Evolutionary conservation across 192 early-diverging fungal species (phyloP).

Genomic region (Dissophora ornata): DNA sequence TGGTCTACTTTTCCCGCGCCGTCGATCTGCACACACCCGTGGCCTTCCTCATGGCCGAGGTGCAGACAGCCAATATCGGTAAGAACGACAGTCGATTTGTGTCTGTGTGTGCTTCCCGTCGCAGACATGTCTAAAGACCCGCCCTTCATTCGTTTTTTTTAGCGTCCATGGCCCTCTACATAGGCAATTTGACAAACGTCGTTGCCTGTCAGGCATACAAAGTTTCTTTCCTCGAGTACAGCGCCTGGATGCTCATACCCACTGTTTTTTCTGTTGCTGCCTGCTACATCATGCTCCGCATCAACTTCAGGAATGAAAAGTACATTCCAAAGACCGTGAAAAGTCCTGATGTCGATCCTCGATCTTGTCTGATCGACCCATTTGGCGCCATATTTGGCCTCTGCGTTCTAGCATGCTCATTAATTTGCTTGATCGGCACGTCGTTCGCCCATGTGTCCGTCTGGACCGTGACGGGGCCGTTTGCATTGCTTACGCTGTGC

Average conservation of each 20-base stretch:
- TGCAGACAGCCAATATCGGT: slow-evolving; percentile 80
- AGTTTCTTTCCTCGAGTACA: slow-evolving; percentile 79
- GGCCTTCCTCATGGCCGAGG: slow-evolving; percentile 81
- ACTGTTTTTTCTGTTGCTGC: slow-evolving; percentile 65
- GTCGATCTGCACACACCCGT: slow-evolving; percentile 67
- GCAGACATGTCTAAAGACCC: too few species aligned
- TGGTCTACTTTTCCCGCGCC: slow-evolving; percentile 77
- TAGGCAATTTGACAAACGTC: slow-evolving; percentile 92
- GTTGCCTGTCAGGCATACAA: slow-evolving; percentile 82
- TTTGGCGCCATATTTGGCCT: slow-evolving; percentile 74
- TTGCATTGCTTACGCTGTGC: slow-evolving; percentile 70
- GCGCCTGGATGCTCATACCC: slow-evolving; percentile 88
- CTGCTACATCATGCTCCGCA: slow-evolving; percentile 64
- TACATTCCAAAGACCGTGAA: slow-evolving; percentile 61
- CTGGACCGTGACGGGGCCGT: slow-evolving; percentile 83
- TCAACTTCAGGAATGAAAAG: slow-evolving; percentile 60
- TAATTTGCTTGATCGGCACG: slow-evolving; percentile 73
- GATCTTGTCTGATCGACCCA: slow-evolving; percentile 64
- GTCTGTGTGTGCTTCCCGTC: too few species aligned
- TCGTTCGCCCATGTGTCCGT: slow-evolving; percentile 79
- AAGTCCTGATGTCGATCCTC: slow-evolving; percentile 60
- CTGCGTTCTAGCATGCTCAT: slow-evolving; percentile 62
- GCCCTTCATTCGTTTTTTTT: too few species aligned
- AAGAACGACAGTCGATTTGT: too few species aligned
- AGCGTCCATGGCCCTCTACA: slow-evolving; percentile 85